Base-by-base conservation (phyloP, 129 eudicot genomes). In the Lactuca sativa region DNA sequence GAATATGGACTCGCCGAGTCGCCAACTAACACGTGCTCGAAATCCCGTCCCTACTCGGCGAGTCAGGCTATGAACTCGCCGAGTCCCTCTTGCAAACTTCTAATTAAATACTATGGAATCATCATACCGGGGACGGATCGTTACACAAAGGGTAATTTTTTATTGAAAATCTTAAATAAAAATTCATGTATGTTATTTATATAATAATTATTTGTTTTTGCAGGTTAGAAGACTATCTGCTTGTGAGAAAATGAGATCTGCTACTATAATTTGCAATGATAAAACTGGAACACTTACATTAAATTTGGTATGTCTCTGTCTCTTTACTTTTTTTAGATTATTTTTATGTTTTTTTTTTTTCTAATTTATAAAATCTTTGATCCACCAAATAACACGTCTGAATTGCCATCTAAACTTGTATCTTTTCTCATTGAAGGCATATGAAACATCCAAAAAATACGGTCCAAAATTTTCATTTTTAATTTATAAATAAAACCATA, bases 231-330 rank as follows among this genome's bases (percentile, higher is more conserved):
- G 99, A 74, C 87, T 95, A 75, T 95, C 99, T 54, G 99, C 99
- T 58, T 95, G 99, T 82, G 99, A 95, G 76, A 90, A 96, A 15
- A 95, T 95, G 99, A 97, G 99, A 18, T 95, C 99, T 80, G 99
- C 99, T 11, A 87, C 97, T 71, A 95, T 97, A 30, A 95, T 95
- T 71, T 95, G 99, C 80, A 95, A 97, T 75, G 99, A 95, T 64
- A 95, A 95, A 86, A 95, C 99, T 58, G 99, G 99, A 78, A 95
- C 97, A 17, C 77, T 95, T 73, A 95, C 99, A 10, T 69, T 95
- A 76, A 95, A 95, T 78, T 75, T 80, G 96, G 98, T 83, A 37
- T 16, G 82, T 59, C 21, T 18, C 0, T 18, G 21, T 18, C 21
- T 18, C 21, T 18, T 18, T 18, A 18, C 21, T 18, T 18, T 9